These are phyloP conservation scores for Alternaria sp. DNA, from an alignment of 2,329 filamentous ascomycete species.

Conservation along the genomic window DNA sequence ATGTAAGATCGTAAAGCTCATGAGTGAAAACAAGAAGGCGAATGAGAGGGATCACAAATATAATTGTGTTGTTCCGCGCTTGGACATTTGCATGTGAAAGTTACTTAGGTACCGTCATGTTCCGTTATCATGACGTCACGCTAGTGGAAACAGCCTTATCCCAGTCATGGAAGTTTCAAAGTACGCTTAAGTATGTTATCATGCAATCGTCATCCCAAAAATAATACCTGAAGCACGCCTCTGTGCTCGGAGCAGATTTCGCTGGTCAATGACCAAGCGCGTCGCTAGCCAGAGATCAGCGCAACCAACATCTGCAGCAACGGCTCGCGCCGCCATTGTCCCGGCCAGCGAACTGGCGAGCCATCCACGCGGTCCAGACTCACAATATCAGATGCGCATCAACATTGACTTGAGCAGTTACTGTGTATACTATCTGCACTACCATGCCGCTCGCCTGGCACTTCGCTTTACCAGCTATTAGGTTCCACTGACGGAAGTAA, in stretches of 20 bases:
- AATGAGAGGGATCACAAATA: not conserved
- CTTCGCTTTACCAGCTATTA: no score
- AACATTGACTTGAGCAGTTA: no score
- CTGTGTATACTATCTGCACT: no score
- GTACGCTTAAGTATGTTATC: not conserved
- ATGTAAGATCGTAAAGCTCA: not conserved
- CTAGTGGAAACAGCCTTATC: not conserved
- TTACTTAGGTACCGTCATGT: slow-evolving; percentile 1
- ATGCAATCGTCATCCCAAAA: not conserved
- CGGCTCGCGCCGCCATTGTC: not conserved
- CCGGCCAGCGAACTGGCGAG: not conserved
- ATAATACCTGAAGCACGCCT: no score
- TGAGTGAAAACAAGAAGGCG: not conserved
- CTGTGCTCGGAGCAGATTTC: no score
- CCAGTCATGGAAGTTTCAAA: not conserved
- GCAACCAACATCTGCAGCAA: not conserved
- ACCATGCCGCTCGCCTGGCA: no score
- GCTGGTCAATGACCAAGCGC: not conserved
- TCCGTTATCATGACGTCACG: slow-evolving; percentile 6
- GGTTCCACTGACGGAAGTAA: no score
- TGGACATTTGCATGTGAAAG: slow-evolving; percentile 3
- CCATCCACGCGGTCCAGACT: no score
- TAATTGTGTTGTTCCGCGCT: not conserved
- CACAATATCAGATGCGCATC: no score
- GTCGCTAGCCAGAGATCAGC: not conserved